A percentile compares a stretch with the other conserved stretches of the same genome.
Conservation (phyloP, 179 eudicot genomes). For the Camellia oleifera region DNA sequence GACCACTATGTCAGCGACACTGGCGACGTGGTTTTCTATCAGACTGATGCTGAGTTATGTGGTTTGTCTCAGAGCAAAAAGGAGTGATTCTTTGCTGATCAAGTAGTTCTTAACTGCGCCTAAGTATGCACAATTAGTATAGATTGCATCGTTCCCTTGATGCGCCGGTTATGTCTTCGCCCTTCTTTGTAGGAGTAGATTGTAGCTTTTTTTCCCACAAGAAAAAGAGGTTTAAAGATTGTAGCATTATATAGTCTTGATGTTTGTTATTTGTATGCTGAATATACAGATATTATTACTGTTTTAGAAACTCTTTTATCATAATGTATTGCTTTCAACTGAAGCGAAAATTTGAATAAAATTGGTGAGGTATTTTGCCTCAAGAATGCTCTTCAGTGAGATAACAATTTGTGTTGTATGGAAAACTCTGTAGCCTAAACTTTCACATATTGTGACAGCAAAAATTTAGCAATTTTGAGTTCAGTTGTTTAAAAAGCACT, state of each 20-base stretch:
- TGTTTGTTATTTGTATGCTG: not conserved
- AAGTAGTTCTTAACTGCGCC: too few species aligned
- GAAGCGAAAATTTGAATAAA: too few species aligned
- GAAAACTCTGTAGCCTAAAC: too few species aligned
- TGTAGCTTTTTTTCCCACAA: not conserved
- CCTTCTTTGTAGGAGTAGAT: not conserved
- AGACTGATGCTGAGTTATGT: conserved; percentile 36
- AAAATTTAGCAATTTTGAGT: too few species aligned
- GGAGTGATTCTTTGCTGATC: not conserved
- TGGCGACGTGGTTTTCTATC: conserved; percentile 49
- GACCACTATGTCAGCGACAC: conserved; percentile 53
- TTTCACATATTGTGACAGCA: too few species aligned
- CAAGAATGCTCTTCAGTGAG: too few species aligned
- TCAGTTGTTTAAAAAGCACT: too few species aligned
- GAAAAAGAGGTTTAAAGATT: not conserved
- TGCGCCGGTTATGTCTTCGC: not conserved
- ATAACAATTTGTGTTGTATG: too few species aligned
- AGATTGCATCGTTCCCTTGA: not conserved
- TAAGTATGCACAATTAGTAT: too few species aligned
- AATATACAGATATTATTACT: not conserved
- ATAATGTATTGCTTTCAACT: too few species aligned
- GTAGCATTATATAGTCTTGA: not conserved
- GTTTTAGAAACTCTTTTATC: not conserved
- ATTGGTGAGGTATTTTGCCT: too few species aligned
- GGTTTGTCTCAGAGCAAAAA: conserved; percentile 6